Percentiles rank a stretch among this genome's conserved stretches.
Evolutionary conservation across 495 filamentous ascomycete genomes (phyloP).

Genomic region (Astrothelium macrocarpum): DNA sequence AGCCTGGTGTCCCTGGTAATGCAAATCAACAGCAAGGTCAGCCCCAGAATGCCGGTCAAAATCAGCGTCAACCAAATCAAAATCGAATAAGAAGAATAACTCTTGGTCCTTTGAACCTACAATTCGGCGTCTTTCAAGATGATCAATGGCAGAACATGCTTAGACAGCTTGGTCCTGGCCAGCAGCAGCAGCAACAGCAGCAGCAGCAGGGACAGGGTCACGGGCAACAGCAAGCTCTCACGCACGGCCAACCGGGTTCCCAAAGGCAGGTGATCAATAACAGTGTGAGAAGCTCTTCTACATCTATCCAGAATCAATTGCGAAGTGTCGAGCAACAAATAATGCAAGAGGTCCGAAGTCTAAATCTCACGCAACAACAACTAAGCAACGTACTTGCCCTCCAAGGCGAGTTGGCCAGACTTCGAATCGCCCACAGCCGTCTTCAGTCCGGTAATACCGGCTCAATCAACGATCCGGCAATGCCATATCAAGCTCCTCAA

Average conservation of each 20-base stretch:
- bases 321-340: slow-evolving; percentile 57
- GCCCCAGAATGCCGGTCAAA: slow-evolving; percentile 8
- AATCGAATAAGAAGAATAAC: slow-evolving; percentile 43
- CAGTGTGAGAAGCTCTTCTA: slow-evolving; percentile 6
- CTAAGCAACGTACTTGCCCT: slow-evolving; percentile 46
- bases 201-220: no score
- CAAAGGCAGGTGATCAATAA: slow-evolving; percentile 7
- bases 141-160: slow-evolving; percentile 15
- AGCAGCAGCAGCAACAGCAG: slow-evolving; percentile 19
- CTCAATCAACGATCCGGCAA: not conserved
- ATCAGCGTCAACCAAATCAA: slow-evolving; percentile 20
- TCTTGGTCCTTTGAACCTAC: slow-evolving; percentile 49
- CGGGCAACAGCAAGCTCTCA: slow-evolving; percentile 4
- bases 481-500: not conserved
- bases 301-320: slow-evolving; percentile 45
- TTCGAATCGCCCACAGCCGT: slow-evolving; percentile 33
- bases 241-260: slow-evolving; percentile 7
- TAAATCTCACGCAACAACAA: slow-evolving; percentile 48
- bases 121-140: slow-evolving; percentile 39
- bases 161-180: slow-evolving; percentile 38
- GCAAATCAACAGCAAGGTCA: slow-evolving; percentile 7
- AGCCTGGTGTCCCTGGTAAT: not conserved
- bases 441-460: not conserved
- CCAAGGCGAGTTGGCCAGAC: slow-evolving; percentile 52
- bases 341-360: slow-evolving; percentile 49